Base-by-base conservation (phyloP, 179 eudicot genomes). In the Camellia oleifera region DNA sequence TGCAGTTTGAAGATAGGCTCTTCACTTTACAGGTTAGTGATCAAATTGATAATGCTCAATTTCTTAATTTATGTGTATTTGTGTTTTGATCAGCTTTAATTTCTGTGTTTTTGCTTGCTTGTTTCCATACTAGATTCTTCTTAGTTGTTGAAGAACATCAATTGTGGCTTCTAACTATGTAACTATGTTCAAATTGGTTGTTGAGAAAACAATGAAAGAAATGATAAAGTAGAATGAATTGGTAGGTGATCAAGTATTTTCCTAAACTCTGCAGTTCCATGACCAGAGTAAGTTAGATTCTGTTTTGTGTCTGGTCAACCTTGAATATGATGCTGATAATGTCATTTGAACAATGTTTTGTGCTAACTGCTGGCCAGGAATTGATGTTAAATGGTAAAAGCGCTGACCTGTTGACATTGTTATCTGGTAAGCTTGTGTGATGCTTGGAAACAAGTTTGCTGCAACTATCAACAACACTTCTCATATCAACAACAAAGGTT, bases 1-100 rank as follows among this genome's bases (percentile, higher is more conserved):
- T 94, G 69, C 97, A 94, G 77, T 93, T 86, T 82, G 98, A 93
- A 80, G 98, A 94, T 82, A 89, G 92, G 81, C 92, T 90, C 13
- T 93, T 94, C 90, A 94, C 98, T 65, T 83, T 94, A 54, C 98
- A 94, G 96, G 98, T 94, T 52, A 63, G 84, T 70, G 26, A 17
- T 70, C 9, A 32, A 32, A 32, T 32, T 32, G 2, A 32, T 32
- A 32, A 78, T 78, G 17, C 45, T 64, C 5, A 40, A 11, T 17
- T 78, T 54, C 6, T 10, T 40, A 12, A 0, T 32, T 3, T 1
- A 65, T 32, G 40, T 32, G 5, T 65, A 26, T 10, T 2, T 23
- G 2, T 7, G 0, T 45, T 60, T 23, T 23, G 26, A 14, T 4
- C 0, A 61, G 13, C 13, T 61, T 61, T 9, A 4, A 6, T 18